Evolutionary conservation across 2,329 filamentous ascomycete species (phyloP).

Genomic region (Colletotrichum lindemuthianum): DNA sequence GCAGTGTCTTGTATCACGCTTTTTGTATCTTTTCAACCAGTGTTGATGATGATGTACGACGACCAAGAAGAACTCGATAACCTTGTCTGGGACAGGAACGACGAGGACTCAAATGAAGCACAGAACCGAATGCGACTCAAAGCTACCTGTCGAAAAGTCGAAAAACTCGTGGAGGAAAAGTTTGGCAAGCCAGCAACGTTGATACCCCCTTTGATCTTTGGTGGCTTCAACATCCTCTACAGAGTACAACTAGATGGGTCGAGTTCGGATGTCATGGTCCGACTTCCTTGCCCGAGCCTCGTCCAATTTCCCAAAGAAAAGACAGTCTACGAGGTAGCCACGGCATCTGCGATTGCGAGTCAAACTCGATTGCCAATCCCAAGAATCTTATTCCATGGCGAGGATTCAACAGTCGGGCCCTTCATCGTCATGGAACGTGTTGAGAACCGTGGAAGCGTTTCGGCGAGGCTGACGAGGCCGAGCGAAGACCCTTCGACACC

Average conservation of each 20-base stretch:
- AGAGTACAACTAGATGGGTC: constrained; percentile 21
- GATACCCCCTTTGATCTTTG: constrained; percentile 24
- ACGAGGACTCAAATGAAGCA: constrained; percentile 1
- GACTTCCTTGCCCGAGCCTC: constrained; percentile 29
- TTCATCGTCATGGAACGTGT: constrained; percentile 44
- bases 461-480: constrained; percentile 26
- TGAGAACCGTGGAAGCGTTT: constrained; percentile 40
- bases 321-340: constrained; percentile 30
- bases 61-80: constrained; percentile 25
- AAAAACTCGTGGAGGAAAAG: not conserved
- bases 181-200: constrained; percentile 6
- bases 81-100: constrained; percentile 27
- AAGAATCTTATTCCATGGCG: constrained; percentile 23
- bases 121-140: constrained; percentile 17
- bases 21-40: too few species aligned
- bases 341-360: constrained; percentile 20
- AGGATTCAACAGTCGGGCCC: constrained; percentile 40
- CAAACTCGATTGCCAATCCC: constrained; percentile 28
- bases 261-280: constrained; percentile 25
- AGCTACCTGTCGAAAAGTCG: constrained; percentile 1
- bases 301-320: constrained; percentile 37
- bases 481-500: not conserved
- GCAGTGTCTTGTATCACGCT: too few species aligned
- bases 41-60: constrained; percentile 1
- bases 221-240: constrained; percentile 37